Evolutionary conservation across 176 grass and related monocot species (phyloP), one percentile per base, ranked within the genome.

Genomic region (Puccinellia tenuiflora): DNA sequence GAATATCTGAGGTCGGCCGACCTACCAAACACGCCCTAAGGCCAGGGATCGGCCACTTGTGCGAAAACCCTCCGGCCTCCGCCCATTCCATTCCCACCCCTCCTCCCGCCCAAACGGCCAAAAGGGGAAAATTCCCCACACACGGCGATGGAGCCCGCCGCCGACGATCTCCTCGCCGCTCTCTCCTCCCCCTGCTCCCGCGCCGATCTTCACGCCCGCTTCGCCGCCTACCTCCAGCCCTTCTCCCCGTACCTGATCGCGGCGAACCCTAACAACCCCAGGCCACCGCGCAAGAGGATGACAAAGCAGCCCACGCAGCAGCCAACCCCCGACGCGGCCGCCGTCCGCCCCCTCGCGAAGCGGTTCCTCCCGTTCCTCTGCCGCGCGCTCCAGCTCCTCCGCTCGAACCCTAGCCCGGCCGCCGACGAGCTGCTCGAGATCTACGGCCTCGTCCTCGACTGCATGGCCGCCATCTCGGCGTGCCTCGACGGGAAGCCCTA

Each of bases 401-500:
- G 86, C 17, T 39, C 72, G 51, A 83, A 20, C 48, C 53, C 90
- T 69, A 79, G 45, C 52, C 29, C 68, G 10, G 3, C 24, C 30
- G 53, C 70, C 7, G 79, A 53, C 30, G 86, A 94, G 39, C 94
- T 97, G 7, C 68, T 94, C 3, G 54, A 69, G 5, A 65, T 97
- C 14, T 97, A 88, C 40, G 83, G 54, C 29, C 85, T 94, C 65
- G 35, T 88, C 48, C 39, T 94, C 12, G 88, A 97, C 20, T 97
- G 90, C 83, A 76, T 97, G 8, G 38, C 81, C 54, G 87, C 68
- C 62, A 83, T 97, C 18, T 76, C 82, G 9, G 46, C 90, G 25
- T 93, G 89, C 84, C 88, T 97, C 28, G 90, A 84, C 22, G 94
- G 90, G 57, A 91, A 97, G 56, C 88, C 94, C 45, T 94, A 97